phyloP scores from a whole-genome alignment of 495 filamentous ascomycete genomes.

The Lentithecium fluviatile region DNA sequence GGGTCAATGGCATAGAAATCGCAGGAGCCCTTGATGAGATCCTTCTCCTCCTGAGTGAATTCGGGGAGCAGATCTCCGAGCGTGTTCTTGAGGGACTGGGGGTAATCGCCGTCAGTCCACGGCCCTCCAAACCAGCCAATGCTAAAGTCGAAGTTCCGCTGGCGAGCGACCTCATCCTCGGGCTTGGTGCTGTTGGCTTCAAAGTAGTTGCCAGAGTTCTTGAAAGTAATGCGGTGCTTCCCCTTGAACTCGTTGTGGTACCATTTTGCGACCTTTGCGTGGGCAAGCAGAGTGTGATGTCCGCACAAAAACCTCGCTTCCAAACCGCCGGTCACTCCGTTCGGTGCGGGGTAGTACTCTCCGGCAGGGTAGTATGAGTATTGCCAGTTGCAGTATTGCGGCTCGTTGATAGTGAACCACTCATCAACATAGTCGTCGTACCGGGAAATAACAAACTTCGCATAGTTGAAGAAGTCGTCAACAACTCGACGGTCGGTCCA shows the following conservation, averaged over 20 bases:
- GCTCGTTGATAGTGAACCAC: constrained; percentile 47
- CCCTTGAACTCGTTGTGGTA: constrained; percentile 48
- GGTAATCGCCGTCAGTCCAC: constrained; percentile 46
- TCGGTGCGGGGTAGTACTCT: constrained; percentile 42
- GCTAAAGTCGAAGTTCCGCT: constrained; percentile 34
- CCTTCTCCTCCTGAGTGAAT: constrained; percentile 42
- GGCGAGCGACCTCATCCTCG: constrained; percentile 39
- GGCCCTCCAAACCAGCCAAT: constrained; percentile 37
- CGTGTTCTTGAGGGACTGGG: constrained; percentile 44
- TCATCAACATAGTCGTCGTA: constrained; percentile 47
- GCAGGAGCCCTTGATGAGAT: constrained; percentile 48
- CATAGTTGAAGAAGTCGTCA: constrained; percentile 48
- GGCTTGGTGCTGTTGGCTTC: constrained; percentile 40
- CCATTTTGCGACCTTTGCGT: constrained; percentile 47
- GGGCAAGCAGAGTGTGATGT: constrained; percentile 46
- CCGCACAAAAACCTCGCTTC: constrained; percentile 48
- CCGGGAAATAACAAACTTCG: constrained; percentile 45
- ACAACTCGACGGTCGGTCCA: constrained; percentile 46
- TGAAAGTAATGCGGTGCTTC: constrained; percentile 44
- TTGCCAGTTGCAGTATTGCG: constrained; percentile 45
- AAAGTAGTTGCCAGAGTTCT: constrained; percentile 45
- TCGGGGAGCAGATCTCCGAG: constrained; percentile 43
- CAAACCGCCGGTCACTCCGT: constrained; percentile 45
- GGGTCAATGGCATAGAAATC: constrained; percentile 49
- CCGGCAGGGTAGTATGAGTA: constrained; percentile 41